A percentile compares a stretch with the other conserved stretches of the same genome.
phyloP scores from a whole-genome alignment of 1,139 yeast species.

The Hyphopichia khmerensis region DNA sequence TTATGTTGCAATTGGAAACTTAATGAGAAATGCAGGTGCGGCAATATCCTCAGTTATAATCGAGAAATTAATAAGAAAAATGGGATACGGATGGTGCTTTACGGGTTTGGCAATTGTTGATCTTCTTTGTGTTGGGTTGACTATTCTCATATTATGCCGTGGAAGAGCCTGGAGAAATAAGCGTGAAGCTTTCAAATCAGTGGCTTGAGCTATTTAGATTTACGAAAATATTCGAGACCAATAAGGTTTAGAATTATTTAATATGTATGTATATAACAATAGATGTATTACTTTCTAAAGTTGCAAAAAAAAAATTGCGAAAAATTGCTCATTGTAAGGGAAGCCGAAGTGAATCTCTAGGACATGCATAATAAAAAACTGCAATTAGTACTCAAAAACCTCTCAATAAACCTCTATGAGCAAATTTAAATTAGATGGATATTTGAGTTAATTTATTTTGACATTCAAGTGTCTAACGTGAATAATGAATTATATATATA shows the following conservation, averaged over 20 bases:
- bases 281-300: background rate
- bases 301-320: background rate
- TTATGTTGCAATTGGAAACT: conserved; percentile 55
- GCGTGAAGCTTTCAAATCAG: background rate
- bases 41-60: conserved; percentile 54
- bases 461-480: no score
- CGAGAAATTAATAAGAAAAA: conserved; percentile 33
- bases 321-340: background rate
- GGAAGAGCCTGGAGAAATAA: conserved; percentile 30
- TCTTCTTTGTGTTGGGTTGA: conserved; percentile 25
- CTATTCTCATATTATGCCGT: conserved; percentile 21
- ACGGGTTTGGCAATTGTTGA: conserved; percentile 51
- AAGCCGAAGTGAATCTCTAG: background rate
- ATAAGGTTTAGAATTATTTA: no score
- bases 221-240: no score
- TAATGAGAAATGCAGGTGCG: conserved; percentile 56
- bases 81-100: conserved; percentile 63
- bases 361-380: background rate
- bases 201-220: no score
- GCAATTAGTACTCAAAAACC: no score
- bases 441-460: no score
- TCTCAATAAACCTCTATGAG: no score
- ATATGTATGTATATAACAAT: background rate
- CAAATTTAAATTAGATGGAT: no score
- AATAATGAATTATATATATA: no score